phyloP scores from a whole-genome alignment of 2,329 filamentous ascomycete species.

The Sporothrix protearum region DNA sequence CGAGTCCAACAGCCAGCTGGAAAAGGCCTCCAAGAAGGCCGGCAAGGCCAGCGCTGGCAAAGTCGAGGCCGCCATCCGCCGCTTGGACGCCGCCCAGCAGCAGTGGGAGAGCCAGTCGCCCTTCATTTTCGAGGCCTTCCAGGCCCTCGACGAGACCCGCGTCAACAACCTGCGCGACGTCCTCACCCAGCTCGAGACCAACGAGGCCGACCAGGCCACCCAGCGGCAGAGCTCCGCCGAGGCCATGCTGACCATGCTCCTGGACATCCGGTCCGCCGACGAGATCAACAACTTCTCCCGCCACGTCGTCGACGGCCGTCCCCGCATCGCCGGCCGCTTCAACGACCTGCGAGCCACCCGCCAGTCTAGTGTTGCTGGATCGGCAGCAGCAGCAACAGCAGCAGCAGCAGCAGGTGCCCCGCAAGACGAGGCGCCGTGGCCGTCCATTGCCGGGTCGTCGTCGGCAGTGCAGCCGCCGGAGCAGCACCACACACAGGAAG shows the following conservation, averaged over 20 bases:
- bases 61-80: conserved; percentile 67
- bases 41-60: conserved; percentile 72
- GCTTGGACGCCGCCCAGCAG: conserved; percentile 71
- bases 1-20: conserved; percentile 75
- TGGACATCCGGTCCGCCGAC: conserved; percentile 81
- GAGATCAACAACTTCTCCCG: conserved; percentile 74
- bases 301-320: conserved; percentile 43
- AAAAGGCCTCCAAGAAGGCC: conserved; percentile 77
- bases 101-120: conserved; percentile 95
- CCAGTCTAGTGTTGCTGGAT: conserved; percentile 40
- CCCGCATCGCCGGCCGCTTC: conserved; percentile 44
- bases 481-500: background rate
- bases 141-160: conserved; percentile 83
- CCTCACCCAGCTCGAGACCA: conserved; percentile 87
- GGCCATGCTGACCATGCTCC: conserved; percentile 72
- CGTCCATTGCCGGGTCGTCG: background rate
- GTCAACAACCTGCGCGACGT: conserved; percentile 86
- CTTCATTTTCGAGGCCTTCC: conserved; percentile 89
- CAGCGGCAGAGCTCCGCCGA: conserved; percentile 70
- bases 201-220: conserved; percentile 84
- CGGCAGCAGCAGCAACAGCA: conserved; percentile 11
- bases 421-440: background rate
- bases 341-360: conserved; percentile 34
- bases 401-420: conserved; percentile 31
- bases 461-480: background rate